Evolutionary conservation across 495 filamentous ascomycete genomes (phyloP).

Genomic region (Aspergillus incahuasiensis): DNA sequence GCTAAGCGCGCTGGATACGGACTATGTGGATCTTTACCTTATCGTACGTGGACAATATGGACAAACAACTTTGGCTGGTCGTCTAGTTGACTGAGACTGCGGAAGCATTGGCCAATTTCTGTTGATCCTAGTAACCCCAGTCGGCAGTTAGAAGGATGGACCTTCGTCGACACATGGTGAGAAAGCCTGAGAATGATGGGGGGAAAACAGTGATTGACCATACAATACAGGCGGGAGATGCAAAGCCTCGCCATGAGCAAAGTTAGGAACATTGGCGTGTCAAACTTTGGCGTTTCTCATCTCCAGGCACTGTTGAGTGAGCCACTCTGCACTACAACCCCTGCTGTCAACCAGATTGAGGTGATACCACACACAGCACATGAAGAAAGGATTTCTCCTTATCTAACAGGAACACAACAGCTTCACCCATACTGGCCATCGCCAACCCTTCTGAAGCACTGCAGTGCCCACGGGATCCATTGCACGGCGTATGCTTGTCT

Average conservation of each 20-base stretch:
- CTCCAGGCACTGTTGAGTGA: no score
- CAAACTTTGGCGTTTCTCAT: no score
- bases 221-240: no score
- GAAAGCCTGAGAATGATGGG: not conserved
- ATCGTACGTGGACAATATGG: no score
- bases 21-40: not conserved
- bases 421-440: not conserved
- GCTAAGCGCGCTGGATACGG: not conserved
- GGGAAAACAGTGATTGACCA: no score
- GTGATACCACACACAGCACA: not conserved
- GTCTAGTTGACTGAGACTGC: not conserved
- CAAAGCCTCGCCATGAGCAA: no score
- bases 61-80: no score
- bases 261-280: no score
- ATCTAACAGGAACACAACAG: not conserved
- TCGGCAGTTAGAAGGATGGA: not conserved
- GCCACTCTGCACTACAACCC: no score
- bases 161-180: not conserved
- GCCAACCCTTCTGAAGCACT: not conserved
- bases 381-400: not conserved
- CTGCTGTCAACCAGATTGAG: no score
- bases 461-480: not conserved
- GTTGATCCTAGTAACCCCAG: not conserved
- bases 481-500: not conserved
- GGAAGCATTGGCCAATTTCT: not conserved